phyloP scores from a whole-genome alignment of 352 stramenopile genomes.

The Pythium monospermum region DNA sequence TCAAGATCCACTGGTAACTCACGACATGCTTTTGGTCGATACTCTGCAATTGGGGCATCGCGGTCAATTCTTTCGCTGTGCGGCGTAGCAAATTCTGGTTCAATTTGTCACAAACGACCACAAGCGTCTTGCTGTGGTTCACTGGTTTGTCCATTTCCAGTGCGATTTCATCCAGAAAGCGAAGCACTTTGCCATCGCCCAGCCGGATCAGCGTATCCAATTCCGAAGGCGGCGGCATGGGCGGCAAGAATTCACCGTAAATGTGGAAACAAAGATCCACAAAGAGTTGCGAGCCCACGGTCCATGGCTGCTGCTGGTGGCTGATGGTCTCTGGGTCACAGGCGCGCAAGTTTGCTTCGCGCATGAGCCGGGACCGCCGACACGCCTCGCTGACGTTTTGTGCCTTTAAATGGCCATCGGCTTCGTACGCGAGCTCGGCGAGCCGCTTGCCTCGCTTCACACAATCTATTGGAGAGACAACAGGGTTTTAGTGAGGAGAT shows the following conservation, averaged over 20 bases:
- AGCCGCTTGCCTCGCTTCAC: constrained; percentile 19
- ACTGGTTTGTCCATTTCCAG: constrained; percentile 45
- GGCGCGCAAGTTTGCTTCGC: constrained; percentile 20
- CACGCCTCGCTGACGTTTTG: constrained; percentile 21
- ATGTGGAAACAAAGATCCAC: constrained; percentile 63
- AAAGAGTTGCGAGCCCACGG: constrained; percentile 70
- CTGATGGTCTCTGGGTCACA: constrained; percentile 3
- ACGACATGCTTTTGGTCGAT: constrained; percentile 45
- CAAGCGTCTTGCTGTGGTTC: constrained; percentile 42
- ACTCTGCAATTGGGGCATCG: constrained; percentile 35
- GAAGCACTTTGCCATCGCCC: constrained; percentile 52
- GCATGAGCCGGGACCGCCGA: constrained; percentile 19
- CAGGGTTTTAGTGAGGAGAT: too few relatives aligned
- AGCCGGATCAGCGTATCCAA: constrained; percentile 66
- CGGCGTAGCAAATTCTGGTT: constrained; percentile 52
- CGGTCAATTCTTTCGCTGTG: constrained; percentile 29
- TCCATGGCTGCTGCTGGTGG: not conserved
- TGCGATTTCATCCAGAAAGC: constrained; percentile 45
- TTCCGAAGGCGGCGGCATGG: constrained; percentile 63
- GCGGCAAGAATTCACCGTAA: constrained; percentile 68
- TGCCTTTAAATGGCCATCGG: constrained; percentile 25
- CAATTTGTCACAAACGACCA: constrained; percentile 74
- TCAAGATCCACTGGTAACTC: constrained; percentile 84
- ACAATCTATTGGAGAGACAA: constrained; percentile 13
- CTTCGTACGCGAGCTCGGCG: constrained; percentile 23